Percentiles rank a stretch among this genome's conserved stretches.
Evolutionary conservation across 495 filamentous ascomycete genomes (phyloP).

Genomic region (Aspergillus saccharolyticus): DNA sequence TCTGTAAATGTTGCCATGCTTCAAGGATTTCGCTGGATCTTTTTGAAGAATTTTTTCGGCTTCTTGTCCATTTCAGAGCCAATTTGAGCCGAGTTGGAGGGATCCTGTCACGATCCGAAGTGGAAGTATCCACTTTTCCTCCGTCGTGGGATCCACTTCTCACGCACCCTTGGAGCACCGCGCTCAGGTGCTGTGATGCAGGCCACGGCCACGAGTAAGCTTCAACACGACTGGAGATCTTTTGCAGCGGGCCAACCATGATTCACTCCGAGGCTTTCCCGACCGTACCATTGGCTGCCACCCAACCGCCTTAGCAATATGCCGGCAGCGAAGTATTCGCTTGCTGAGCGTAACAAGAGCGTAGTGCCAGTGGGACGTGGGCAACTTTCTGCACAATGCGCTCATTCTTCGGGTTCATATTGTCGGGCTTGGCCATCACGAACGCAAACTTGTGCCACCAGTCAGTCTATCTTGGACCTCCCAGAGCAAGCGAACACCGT

Average conservation of each 20-base stretch:
- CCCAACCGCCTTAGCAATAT: not conserved
- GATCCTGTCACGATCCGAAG: not conserved
- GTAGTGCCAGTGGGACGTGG: slow-evolving; percentile 8
- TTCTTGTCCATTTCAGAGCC: not conserved
- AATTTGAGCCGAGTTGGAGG: not conserved
- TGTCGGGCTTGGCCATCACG: not conserved
- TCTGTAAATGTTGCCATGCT: not conserved
- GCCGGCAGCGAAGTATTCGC: slow-evolving; percentile 14
- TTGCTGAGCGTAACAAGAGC: slow-evolving; percentile 13
- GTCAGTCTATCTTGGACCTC: not conserved
- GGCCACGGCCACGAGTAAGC: slow-evolving; percentile 4
- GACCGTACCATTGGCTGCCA: not conserved
- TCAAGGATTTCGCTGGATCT: not conserved
- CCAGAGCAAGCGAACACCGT: not conserved
- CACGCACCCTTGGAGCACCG: not conserved
- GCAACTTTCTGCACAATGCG: slow-evolving; percentile 9
- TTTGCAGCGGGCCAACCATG: not conserved
- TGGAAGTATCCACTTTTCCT: not conserved
- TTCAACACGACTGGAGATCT: slow-evolving; percentile 5
- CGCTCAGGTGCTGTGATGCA: slow-evolving; percentile 2
- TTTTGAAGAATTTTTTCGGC: slow-evolving; percentile 1
- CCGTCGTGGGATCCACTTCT: not conserved
- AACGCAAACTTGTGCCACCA: slow-evolving; percentile 9
- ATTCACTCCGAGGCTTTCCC: not conserved
- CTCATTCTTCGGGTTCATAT: not conserved